Base-by-base conservation (phyloP, 208 protist genomes). In the Crithidia bombi region DNA sequence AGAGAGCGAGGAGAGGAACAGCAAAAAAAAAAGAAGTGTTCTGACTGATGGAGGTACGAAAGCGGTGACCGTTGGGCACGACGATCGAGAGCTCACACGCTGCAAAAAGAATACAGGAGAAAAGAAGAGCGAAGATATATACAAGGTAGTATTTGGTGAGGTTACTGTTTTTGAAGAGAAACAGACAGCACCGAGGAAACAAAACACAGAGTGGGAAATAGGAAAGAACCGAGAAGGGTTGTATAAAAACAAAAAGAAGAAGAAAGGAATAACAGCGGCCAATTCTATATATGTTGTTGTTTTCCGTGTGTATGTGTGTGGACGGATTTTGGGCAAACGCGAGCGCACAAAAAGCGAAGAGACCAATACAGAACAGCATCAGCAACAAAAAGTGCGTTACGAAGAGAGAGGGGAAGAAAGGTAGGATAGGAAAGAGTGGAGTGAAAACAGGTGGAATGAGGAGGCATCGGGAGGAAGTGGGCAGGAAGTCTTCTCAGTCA, bases 1-100 rank as follows among this genome's bases (percentile, higher is more conserved):
- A 69, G 57, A 61, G 69, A 52, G 46, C 57, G 21, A 52, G 9
- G n/a, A 54, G 32, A 64, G 28, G n/a, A n/a, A n/a, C n/a, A n/a
- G n/a, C n/a, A 38, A n/a, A 70, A 32, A 71, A 36, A 77, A 75
- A 71, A 64, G 59, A 49, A 51, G 63, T 50, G 41, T 69, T 51
- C 33, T 74, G 11, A 12, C 21, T 28, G 4, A 57, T 7, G 15
- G 23, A 54, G 3, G 23, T 30, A 33, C 7, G 15, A 26, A 32
- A 32, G 23, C 23, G 47, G 23, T 54, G 23, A 30, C 47, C 7
- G 15, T 33, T n/a, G 21, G 44, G 21, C 44, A 49, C 44, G n/a
- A 49, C 44, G n/a, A 49, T 49, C 44, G 5, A 21, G n/a, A n/a
- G 44, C 44, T 7, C n/a, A 49, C 44, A 49, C 10, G 21, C 9